Percentiles rank a stretch among this genome's conserved stretches.
phyloP scores from a whole-genome alignment of 805 yeast species.

The Lipomyces lipofer region DNA sequence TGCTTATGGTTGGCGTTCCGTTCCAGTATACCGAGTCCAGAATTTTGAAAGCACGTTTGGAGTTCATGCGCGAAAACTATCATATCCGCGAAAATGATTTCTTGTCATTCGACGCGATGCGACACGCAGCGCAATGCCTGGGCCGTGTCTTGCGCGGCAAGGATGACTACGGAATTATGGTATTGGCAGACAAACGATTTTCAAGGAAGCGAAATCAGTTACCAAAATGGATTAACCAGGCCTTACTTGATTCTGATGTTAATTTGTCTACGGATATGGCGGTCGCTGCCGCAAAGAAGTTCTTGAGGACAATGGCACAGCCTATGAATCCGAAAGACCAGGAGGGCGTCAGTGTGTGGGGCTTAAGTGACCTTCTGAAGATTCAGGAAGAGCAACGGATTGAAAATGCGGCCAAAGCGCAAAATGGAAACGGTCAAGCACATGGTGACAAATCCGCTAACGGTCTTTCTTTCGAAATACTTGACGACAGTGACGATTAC shows the following conservation, averaged over 20 bases:
- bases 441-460: background rate
- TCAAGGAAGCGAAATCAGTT: constrained; percentile 69
- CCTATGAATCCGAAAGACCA: constrained; percentile 86
- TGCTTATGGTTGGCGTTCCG: constrained; percentile 97
- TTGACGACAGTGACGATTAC: constrained; percentile 17
- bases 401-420: constrained; percentile 12
- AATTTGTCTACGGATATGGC: constrained; percentile 98
- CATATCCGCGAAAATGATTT: constrained; percentile 94
- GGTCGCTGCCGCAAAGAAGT: constrained; percentile 87
- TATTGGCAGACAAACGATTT: constrained; percentile 91
- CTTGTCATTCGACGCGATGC: constrained; percentile 97
- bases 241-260: constrained; percentile 83
- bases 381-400: constrained; percentile 54
- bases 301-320: constrained; percentile 89
- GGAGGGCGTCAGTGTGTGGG: constrained; percentile 95
- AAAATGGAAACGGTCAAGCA: background rate
- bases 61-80: constrained; percentile 87
- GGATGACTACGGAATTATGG: constrained; percentile 99
- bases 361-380: constrained; percentile 59
- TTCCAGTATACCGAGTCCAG: constrained; percentile 98
- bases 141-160: constrained; percentile 98
- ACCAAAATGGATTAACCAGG: constrained; percentile 98
- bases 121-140: constrained; percentile 98
- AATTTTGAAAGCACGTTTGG: constrained; percentile 90
- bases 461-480: background rate